Base-by-base conservation (phyloP, 2,329 filamentous ascomycete genomes). In the Colletotrichum lentis region DNA sequence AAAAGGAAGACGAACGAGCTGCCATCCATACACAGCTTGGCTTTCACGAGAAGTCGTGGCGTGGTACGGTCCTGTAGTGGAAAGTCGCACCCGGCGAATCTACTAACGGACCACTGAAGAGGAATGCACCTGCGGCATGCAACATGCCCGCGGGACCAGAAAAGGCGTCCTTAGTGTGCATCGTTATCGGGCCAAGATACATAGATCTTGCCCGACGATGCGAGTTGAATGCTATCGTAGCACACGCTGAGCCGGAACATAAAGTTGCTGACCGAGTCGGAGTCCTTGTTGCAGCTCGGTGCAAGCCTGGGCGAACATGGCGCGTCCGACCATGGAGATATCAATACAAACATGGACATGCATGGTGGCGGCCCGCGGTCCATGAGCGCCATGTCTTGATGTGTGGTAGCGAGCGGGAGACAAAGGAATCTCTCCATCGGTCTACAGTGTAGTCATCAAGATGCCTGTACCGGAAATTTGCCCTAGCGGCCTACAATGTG, bases 11-110 rank as follows among this genome's bases (percentile, higher is more conserved):
- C 65, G 55, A 65, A 56, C 44, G 24, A 61, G 66, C 24, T 61
- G 39, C 10, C 64, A 44, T 52, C 16, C 64, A 44, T 56, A 50
- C 49, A 46, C 52, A 27, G 55, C 24, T 56, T 47, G 37, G 44
- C 56, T 60, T 18, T 64, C 27, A 55, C 62, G 56, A 66, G 56
- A 66, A 61, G 56, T 31, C 50, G 56, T 56, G 37, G 55, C 50
- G 62, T 69, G 11, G 56, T 69, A 69, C 66, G 44, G 50, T 43
- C 55, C 66, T 69, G 66, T 62, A 39, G 66, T 69, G 62, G 50
- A 66, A 39, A 69, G 66, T 69, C 66, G 62, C 66, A 69, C 62
- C 56, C 62, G 66, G 66, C 55, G 66, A 69, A 46, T 56, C 62
- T 69, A 66, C 66, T 56, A 66, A 47, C 50, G 44, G 64, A 60